These are phyloP conservation scores for Paspalum notatum DNA, from an alignment of 176 grass and related monocot species.

Conservation along the genomic window DNA sequence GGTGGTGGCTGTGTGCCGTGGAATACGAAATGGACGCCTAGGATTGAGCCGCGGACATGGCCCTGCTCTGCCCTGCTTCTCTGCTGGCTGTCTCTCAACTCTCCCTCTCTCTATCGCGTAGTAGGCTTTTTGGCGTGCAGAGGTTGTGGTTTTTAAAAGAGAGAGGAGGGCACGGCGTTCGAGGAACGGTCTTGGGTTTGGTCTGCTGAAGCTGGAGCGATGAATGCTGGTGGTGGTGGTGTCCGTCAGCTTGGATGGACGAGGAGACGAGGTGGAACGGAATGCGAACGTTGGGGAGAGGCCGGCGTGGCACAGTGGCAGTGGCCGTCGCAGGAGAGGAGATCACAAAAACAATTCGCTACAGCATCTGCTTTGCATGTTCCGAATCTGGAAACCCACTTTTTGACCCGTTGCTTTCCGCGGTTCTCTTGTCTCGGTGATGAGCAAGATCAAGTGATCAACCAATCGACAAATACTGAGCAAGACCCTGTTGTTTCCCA, in stretches of 20 bases:
- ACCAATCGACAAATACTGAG: too few species aligned
- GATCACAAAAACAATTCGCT: neutral
- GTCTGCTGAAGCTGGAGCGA: neutral
- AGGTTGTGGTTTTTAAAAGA: neutral
- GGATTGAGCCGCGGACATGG: constrained; percentile 42
- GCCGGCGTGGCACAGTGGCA: neutral
- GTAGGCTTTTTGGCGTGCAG: neutral
- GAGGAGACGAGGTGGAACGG: neutral
- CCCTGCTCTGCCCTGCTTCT: neutral
- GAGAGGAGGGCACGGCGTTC: constrained; percentile 26
- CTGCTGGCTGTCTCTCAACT: neutral
- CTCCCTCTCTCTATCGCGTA: neutral
- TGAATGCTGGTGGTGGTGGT: neutral
- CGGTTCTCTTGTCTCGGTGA: neutral
- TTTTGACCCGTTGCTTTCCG: constrained; percentile 1
- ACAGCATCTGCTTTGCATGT: constrained; percentile 27
- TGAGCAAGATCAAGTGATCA: too few species aligned
- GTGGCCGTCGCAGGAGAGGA: neutral
- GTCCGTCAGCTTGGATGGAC: neutral
- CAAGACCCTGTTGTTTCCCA: neutral
- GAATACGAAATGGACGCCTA: constrained; percentile 46
- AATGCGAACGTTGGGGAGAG: constrained; percentile 53
- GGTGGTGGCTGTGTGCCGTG: neutral
- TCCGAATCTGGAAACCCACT: constrained; percentile 31
- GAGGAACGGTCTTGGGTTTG: constrained; percentile 46